phyloP scores from a whole-genome alignment of 2,329 filamentous ascomycete genomes.

The Pseudopithomyces chartarum region DNA sequence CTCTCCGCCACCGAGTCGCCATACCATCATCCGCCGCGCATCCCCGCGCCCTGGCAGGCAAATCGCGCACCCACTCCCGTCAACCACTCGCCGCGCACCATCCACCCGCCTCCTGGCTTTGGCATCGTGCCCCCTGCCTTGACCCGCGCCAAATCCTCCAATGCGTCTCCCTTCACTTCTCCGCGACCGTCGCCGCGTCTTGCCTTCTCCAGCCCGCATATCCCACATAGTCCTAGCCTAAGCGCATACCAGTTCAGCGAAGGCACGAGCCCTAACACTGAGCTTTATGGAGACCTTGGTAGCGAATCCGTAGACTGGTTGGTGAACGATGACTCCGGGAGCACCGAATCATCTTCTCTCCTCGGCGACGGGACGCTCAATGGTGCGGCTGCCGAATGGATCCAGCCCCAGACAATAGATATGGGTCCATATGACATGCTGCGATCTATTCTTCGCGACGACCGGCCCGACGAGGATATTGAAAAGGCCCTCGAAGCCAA shows the following conservation, averaged over 20 bases:
- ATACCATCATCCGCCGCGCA: slow-evolving; percentile 85
- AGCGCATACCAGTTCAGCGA: slow-evolving; percentile 97
- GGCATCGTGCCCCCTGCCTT: slow-evolving; percentile 74
- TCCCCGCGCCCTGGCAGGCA: slow-evolving; percentile 91
- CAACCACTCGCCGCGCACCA: slow-evolving; percentile 78
- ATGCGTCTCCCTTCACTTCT: slow-evolving; percentile 89
- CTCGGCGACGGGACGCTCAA: slow-evolving; percentile 74
- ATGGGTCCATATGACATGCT: slow-evolving; percentile 99
- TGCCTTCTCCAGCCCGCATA: slow-evolving; percentile 84
- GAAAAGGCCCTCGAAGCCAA: slow-evolving; percentile 87
- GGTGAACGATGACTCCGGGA: slow-evolving; percentile 82
- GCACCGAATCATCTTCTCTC: slow-evolving; percentile 76
- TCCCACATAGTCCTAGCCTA: slow-evolving; percentile 90
- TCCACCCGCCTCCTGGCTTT: slow-evolving; percentile 83
- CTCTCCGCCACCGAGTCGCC: slow-evolving; percentile 83
- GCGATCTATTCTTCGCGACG: slow-evolving; percentile 88
- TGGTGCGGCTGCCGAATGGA: slow-evolving; percentile 80
- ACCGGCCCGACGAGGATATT: slow-evolving; percentile 90
- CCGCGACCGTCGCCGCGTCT: slow-evolving; percentile 91
- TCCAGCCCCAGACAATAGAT: slow-evolving; percentile 71
- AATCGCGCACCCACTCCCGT: slow-evolving; percentile 76
- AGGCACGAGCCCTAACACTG: slow-evolving; percentile 70
- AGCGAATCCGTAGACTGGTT: slow-evolving; percentile 97
- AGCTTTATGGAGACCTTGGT: slow-evolving; percentile 89
- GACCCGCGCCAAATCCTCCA: slow-evolving; percentile 74